These are phyloP conservation scores for Roridomyces roridus DNA, from an alignment of 768 basidiomycete genomes.

Conservation along the genomic window DNA sequence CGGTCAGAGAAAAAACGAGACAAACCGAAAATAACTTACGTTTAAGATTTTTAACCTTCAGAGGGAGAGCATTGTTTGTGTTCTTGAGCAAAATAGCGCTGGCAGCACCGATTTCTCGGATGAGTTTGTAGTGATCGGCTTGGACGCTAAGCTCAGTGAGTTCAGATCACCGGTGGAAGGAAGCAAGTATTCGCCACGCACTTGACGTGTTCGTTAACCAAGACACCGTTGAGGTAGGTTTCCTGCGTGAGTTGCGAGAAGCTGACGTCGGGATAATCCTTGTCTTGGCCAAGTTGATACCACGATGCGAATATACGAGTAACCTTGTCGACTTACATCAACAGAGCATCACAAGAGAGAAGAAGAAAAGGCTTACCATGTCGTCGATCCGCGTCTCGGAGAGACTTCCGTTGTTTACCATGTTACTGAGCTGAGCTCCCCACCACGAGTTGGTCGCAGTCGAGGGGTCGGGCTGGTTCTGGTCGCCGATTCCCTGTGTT, in stretches of 20 bases:
- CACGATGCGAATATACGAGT: conserved; percentile 58
- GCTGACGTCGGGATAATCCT: conserved; percentile 1
- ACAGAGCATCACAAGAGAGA: neutral
- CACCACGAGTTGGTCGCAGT: conserved; percentile 24
- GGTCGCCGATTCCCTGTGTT: conserved; percentile 2
- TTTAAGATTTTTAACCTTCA: conserved; percentile 44
- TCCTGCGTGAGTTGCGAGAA: conserved; percentile 1
- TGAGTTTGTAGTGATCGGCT: conserved; percentile 43
- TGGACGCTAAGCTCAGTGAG: conserved; percentile 6
- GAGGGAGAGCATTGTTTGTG: conserved; percentile 47
- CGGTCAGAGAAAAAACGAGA: neutral
- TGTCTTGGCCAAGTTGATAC: conserved; percentile 26
- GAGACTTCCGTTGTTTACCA: conserved; percentile 56
- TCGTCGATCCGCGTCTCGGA: conserved; percentile 53
- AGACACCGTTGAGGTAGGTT: neutral
- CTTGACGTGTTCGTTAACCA: conserved; percentile 12
- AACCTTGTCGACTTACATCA: conserved; percentile 6
- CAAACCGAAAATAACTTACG: conserved; percentile 26
- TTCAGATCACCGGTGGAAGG: neutral
- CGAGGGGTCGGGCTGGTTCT: conserved; percentile 13
- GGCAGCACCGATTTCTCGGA: conserved; percentile 65
- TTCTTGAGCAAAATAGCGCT: conserved; percentile 73
- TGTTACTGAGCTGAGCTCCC: conserved; percentile 36
- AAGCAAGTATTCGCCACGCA: no score
- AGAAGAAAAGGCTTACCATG: conserved; percentile 45